Evolutionary conservation across 768 basidiomycete species (phyloP), one percentile per base, ranked within the genome.

Genomic region (Phaeotremella fagi): DNA sequence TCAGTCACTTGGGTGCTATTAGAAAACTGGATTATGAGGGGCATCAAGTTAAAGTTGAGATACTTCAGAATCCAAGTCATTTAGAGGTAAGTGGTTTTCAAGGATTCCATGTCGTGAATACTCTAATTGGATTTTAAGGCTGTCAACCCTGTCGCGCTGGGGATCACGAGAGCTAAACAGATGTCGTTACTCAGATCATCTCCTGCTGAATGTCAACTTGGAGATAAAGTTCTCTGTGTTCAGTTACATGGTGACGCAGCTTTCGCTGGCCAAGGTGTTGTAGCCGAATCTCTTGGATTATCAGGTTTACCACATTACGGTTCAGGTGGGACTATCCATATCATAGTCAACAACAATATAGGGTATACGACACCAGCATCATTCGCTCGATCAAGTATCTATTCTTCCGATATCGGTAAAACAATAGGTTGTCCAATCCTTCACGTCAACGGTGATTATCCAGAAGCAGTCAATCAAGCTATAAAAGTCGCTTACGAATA

Each of bases 181-280:
- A 89, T 85, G 61, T 80, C 86, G 0, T 78, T 94, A 1, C 78
- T 92, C 38, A 86, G 71, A 82, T 73, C 81, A 77, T 5, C 85
- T 79, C 16, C 72, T 52, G 62, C 70, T 6, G 75, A 73, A 9
- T 80, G 78, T 46, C 58, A 64, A 57, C 74, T 81, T 0, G 80
- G 87, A 1, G 83, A 85, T 70, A 81, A 79, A 63, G 91, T 85
- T 2, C 85, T 94, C 82, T 90, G 86, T 57, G 85, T 94, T 0
- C 88, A 91, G 64, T 73, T 95, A 43, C 91, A 94, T 59, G 91
- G 91, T 2, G 91, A 95, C 71, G 90, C 88, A 1, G 88, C 86
- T 53, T 92, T 94, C 67, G 81, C 86, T 0, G 91, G 90, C 0
- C 91, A 94, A 70, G 90, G 91, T 1, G 79, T 94, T 3, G 82